Conservation (phyloP, 768 basidiomycete genomes). For the Lactarius sp. region DNA sequence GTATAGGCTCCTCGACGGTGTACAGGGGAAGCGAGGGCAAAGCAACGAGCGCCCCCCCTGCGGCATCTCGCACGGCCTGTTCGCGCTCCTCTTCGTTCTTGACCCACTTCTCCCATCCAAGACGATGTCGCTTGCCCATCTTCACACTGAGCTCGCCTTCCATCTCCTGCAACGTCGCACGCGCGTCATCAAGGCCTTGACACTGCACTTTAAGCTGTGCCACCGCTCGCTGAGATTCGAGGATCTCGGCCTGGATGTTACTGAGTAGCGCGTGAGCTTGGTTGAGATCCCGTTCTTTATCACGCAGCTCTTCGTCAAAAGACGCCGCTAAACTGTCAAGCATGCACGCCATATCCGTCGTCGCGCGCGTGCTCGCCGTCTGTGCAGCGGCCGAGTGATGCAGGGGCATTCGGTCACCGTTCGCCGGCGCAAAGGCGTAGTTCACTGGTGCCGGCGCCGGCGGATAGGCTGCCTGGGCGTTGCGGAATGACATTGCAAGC, state of each 20-base stretch:
- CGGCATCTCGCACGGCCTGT: conserved; percentile 55
- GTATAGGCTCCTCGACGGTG: conserved; percentile 29
- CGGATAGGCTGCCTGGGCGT: conserved; percentile 57
- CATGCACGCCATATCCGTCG: conserved; percentile 81
- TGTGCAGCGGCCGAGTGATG: conserved; percentile 85
- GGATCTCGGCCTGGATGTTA: conserved; percentile 86
- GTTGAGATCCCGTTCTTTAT: conserved; percentile 85
- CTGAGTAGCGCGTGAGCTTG: conserved; percentile 84
- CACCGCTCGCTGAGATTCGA: conserved; percentile 76
- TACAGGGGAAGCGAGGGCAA: conserved; percentile 41
- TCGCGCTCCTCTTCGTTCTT: conserved; percentile 81
- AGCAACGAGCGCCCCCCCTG: conserved; percentile 48
- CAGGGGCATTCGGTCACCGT: conserved; percentile 64
- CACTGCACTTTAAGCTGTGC: conserved; percentile 64
- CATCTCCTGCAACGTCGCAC: conserved; percentile 52
- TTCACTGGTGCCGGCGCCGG: conserved; percentile 38
- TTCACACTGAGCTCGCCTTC: conserved; percentile 63
- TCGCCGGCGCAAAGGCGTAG: conserved; percentile 44
- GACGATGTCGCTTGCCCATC: conserved; percentile 76
- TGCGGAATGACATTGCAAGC: conserved; percentile 66
- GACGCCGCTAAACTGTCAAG: conserved; percentile 83
- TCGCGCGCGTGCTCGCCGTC: conserved; percentile 76
- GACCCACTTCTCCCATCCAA: conserved; percentile 93
- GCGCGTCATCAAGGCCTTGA: conserved; percentile 57
- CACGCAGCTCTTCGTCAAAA: conserved; percentile 87